Evolutionary conservation across 1,284 basidiomycete species (phyloP), one percentile per base, ranked within the genome.

Genomic region (Austroboletus olivaceoglutinosus): DNA sequence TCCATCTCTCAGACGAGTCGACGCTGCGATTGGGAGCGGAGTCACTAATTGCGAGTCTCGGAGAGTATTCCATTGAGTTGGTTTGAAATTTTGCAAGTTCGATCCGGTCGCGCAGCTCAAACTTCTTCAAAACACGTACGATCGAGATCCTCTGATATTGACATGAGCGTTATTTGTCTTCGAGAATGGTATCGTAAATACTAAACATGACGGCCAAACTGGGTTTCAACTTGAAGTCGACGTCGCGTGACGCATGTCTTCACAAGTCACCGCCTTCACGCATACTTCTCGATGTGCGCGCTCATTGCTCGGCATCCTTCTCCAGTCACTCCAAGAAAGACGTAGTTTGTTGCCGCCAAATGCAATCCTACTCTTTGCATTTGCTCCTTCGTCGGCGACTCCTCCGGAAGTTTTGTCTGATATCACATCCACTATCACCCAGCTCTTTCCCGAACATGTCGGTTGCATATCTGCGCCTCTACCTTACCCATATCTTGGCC

Each of bases 381-480:
- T 85, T 45, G 65, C 75, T 22, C 79, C 77, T 10, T 59, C 73
- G 0, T 56, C 68, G 16, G 73, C 78, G 18, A 61, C 58, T 18
- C 40, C 60, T 13, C 60, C 60, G 36, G 53, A 53, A 6, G 37
- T 53, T n/a, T 65, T 86, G n/a, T 73, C 76, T 22, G 58, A 60
- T 4, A 70, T 81, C 15, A 75, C 81, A 33, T 64, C 73, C 5
- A 57, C 62, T 2, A 62, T 87, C 11, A 75, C 71, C 10, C 60
- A 63, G 1, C 67, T 77, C 48, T 73, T 74, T 30, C 53, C 65
- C 2, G 58, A 70, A n/a, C 72, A 77, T 19, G 59, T 83, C 18
- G 85, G 86, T 8, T 86, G 85, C 58, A 73, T 88, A 21, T 77
- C 82, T 6, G 74, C 78, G 1, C 75, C 80, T 2, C 55, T 76